Percentiles rank a stretch among this genome's conserved stretches.
Conservation (phyloP, 352 stramenopile genomes). For the Pythium graminicola region DNA sequence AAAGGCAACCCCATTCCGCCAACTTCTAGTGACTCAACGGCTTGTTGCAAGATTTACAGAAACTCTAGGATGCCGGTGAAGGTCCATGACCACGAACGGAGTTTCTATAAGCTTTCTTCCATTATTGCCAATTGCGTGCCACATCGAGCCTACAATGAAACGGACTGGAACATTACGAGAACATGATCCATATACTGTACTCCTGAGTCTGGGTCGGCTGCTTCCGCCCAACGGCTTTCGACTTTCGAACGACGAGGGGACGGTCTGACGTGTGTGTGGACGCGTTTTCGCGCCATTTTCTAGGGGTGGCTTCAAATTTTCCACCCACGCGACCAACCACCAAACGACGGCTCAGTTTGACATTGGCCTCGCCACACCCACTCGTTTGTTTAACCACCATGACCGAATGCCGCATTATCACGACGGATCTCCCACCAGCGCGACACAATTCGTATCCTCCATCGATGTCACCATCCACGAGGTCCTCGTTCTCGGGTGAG, state of each 20-base stretch:
- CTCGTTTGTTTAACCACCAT: not conserved
- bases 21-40: not conserved
- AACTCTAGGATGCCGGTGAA: not conserved
- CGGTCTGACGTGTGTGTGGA: conserved; percentile 1
- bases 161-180: not conserved
- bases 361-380: conserved; percentile 1
- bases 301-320: conserved; percentile 16
- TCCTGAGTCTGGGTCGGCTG: not conserved
- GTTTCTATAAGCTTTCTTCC: no score
- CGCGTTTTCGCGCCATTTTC: conserved; percentile 20
- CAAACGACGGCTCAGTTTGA: conserved; percentile 5
- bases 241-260: not conserved
- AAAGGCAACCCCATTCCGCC: not conserved
- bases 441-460: not conserved
- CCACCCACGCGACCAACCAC: not conserved
- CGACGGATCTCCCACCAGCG: not conserved
- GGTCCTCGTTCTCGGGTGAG: no score
- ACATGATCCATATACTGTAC: not conserved
- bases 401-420: conserved; percentile 4
- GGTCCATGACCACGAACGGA: not conserved
- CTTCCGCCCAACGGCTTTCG: not conserved
- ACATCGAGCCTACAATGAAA: not conserved
- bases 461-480: no score
- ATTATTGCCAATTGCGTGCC: no score
- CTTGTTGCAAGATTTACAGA: not conserved